Evolutionary conservation across 331 rosid genomes (phyloP).

Genomic region (Acacia pycnantha): DNA sequence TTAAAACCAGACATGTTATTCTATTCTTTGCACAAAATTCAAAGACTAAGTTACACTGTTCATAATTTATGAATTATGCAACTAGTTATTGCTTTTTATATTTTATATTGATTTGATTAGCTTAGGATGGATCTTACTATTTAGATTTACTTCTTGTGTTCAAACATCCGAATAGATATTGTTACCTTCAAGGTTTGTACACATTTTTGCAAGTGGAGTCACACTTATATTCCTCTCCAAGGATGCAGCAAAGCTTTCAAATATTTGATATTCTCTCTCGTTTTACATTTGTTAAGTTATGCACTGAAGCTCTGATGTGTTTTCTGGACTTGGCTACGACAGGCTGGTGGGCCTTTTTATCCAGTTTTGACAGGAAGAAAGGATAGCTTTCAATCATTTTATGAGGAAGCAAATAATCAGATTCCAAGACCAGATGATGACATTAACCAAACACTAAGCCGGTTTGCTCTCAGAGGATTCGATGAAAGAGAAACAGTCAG

Average conservation of each 20-base stretch:
- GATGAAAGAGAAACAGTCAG: constrained; percentile 77
- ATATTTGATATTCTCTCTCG: background rate
- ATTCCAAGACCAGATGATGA: constrained; percentile 77
- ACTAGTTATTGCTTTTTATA: background rate
- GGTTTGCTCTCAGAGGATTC: constrained; percentile 71
- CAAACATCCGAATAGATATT: background rate
- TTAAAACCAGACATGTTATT: background rate
- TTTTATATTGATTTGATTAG: background rate
- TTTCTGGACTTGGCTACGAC: constrained; percentile 24
- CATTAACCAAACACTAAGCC: constrained; percentile 56
- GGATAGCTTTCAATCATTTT: constrained; percentile 65
- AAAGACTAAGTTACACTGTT: background rate
- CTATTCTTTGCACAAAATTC: background rate
- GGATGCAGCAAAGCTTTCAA: background rate
- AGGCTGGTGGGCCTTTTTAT: constrained; percentile 93
- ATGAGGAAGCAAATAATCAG: constrained; percentile 50
- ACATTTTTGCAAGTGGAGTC: background rate
- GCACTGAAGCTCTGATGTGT: constrained; percentile 21
- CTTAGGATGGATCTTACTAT: background rate
- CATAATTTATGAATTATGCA: background rate
- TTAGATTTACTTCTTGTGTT: background rate
- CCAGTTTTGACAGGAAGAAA: constrained; percentile 78
- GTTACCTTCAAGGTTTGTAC: background rate
- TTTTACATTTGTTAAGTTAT: constrained; percentile 6
- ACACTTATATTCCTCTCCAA: background rate